A percentile compares a stretch with the other conserved stretches of the same genome.
Conservation (phyloP, 1,284 basidiomycete genomes). For the Ceratobasidium sp. region DNA sequence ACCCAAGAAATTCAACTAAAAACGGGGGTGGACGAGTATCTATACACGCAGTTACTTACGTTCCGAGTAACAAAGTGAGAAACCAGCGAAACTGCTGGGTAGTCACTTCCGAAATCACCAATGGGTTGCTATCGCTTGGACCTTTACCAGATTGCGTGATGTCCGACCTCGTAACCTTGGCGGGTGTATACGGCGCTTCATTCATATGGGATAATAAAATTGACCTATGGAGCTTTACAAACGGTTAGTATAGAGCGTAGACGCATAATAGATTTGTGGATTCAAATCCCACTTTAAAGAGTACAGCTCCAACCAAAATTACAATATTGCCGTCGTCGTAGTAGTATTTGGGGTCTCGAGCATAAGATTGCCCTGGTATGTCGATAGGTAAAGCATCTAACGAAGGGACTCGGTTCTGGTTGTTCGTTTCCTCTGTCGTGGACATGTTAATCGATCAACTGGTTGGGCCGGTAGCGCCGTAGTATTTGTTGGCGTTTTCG, state of each 20-base stretch:
- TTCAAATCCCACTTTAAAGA: conserved; percentile 19
- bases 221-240: conserved; percentile 12
- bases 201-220: neutral
- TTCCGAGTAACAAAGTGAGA: conserved; percentile 11
- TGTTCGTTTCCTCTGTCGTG: no score
- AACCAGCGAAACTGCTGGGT: conserved; percentile 9
- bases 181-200: neutral
- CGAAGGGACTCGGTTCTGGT: no score
- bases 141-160: neutral
- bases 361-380: neutral
- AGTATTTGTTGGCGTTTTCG: no score
- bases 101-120: neutral
- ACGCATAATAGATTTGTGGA: neutral
- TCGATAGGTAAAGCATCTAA: neutral
- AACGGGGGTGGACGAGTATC: neutral
- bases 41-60: neutral
- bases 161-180: neutral
- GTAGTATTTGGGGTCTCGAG: conserved; percentile 18
- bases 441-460: no score
- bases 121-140: conserved; percentile 4
- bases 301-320: neutral
- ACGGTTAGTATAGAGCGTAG: neutral
- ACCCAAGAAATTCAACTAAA: no score
- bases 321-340: conserved; percentile 21
- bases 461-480: no score